These are phyloP conservation scores for Corrigiola litoralis DNA, from an alignment of 179 eudicot genomes.

Conservation along the genomic window DNA sequence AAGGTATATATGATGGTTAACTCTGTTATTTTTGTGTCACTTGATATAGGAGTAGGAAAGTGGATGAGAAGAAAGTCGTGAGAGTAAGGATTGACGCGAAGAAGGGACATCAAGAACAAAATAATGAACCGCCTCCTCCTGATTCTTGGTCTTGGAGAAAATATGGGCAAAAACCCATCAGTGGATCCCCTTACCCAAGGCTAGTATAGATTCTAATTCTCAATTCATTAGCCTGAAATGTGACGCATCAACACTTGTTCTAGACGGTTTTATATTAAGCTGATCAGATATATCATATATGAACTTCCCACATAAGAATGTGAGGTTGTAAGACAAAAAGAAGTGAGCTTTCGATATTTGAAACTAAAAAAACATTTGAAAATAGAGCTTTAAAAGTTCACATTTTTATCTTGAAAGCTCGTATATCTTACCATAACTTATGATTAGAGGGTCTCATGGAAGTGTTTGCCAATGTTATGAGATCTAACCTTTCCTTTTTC, in stretches of 20 bases:
- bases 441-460: background rate
- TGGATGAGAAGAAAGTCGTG: conserved; percentile 50
- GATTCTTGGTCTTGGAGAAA: conserved; percentile 84
- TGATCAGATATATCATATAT: too few relatives aligned
- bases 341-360: too few relatives aligned
- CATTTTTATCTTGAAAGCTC: too few relatives aligned
- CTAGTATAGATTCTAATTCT: too few relatives aligned
- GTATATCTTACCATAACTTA: too few relatives aligned
- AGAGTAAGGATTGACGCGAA: conserved; percentile 47
- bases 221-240: too few relatives aligned
- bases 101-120: conserved; percentile 30
- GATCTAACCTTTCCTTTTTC: background rate
- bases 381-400: too few relatives aligned
- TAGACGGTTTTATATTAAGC: too few relatives aligned
- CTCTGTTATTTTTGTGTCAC: background rate
- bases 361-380: too few relatives aligned
- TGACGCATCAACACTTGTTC: too few relatives aligned
- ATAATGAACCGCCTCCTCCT: conserved; percentile 41
- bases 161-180: conserved; percentile 57
- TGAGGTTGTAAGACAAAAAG: too few relatives aligned
- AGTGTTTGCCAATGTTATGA: background rate
- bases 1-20: background rate
- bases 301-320: too few relatives aligned
- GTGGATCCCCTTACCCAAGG: conserved; percentile 79
- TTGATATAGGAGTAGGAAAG: conserved; percentile 29